Evolutionary conservation across 495 filamentous ascomycete genomes (phyloP).

Genomic region (Penicillium taxi): DNA sequence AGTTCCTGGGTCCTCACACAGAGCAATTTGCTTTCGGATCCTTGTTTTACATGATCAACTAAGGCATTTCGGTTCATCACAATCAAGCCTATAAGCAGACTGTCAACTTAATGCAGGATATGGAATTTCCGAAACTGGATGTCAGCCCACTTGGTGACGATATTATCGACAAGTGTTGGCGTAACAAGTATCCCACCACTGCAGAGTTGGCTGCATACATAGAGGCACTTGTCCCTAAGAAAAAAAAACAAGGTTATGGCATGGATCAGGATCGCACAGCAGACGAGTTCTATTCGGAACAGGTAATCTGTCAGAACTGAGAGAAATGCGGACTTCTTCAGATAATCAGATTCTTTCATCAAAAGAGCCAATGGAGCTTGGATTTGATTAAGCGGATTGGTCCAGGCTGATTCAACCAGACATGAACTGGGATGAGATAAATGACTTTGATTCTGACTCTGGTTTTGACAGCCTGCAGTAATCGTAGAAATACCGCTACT

Average conservation of each 20-base stretch:
- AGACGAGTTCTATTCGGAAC: background rate
- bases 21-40: conserved; percentile 34
- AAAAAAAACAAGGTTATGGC: background rate
- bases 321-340: conserved; percentile 8
- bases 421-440: too few species aligned
- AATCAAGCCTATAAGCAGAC: conserved; percentile 24
- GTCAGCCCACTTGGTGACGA: conserved; percentile 23
- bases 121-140: conserved; percentile 27
- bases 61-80: conserved; percentile 31
- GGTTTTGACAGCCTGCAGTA: too few species aligned
- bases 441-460: too few species aligned
- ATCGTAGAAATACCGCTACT: too few species aligned
- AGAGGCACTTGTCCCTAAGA: conserved; percentile 9
- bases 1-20: conserved; percentile 24
- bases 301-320: conserved; percentile 1
- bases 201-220: conserved; percentile 22
- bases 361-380: background rate
- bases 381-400: too few species aligned
- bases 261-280: background rate
- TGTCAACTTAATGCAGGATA: conserved; percentile 24
- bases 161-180: conserved; percentile 33
- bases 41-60: conserved; percentile 32
- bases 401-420: too few species aligned
- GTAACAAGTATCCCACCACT: conserved; percentile 24
- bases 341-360: conserved; percentile 1